Evolutionary conservation across 2,329 filamentous ascomycete genomes (phyloP), one percentile per base, ranked within the genome.

Genomic region (Colletotrichum orchidophilum): DNA sequence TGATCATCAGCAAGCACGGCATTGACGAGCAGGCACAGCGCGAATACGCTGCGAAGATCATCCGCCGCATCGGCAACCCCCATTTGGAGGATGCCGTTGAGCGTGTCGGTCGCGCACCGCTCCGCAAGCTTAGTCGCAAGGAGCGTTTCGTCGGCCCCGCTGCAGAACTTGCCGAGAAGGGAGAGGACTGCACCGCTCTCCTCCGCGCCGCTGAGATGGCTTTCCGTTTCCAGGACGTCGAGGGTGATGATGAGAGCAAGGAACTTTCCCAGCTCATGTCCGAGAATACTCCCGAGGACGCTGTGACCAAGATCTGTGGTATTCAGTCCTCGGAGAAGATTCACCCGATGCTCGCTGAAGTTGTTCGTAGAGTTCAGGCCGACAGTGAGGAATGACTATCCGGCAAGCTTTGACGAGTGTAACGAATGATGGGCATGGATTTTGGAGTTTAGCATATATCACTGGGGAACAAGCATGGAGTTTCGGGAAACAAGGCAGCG

Each of bases 111-210:
- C 95, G 96, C 80, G 96, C 95, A 21, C 96, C 96, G 21, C 87
- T 99, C 72, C 93, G 96, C 81, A 99, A 99, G 88, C 89, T 99
- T 39, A 92, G 92, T 75, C 93, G 95, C 82, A 96, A 97, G 85
- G 96, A 99, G 86, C 95, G 96, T 54, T 97, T 99, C 86, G 92
- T 99, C 76, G 95, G 93, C 55, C 96, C 96, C 5, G 96, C 96
- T 55, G 90, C 94, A 11, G 93, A 97, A 83, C 90, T 99, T 21
- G 95, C 95, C 55, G 94, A 97, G 86, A 87, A 88, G 71, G 94
- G 90, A 70, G 87, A 94, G 83, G 88, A 90, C 76, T 92, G 92
- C 80, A 87, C 91, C 69, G 91, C 89, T 63, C 88, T 99, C 33
- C 86, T 98, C 63, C 92, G 92, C 70, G 93, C 94, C 24, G 90